A percentile compares a stretch with the other conserved stretches of the same genome.
Conservation (phyloP, 768 basidiomycete genomes). For the Clitopilus passeckerianus region DNA sequence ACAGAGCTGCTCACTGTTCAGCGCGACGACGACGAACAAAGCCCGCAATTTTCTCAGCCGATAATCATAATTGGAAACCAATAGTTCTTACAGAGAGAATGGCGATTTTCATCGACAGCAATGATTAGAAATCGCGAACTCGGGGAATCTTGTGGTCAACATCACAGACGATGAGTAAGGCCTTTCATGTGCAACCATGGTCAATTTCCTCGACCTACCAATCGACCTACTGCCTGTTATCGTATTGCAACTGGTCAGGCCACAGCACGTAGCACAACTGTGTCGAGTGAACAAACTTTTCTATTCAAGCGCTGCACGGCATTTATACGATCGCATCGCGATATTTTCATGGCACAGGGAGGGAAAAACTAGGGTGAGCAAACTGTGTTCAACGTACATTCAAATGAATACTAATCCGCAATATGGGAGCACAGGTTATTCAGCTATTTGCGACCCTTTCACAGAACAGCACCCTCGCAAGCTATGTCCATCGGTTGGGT, state of each 20-base stretch:
- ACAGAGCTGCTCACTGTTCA: not conserved
- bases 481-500: constrained; percentile 57
- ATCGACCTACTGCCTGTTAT: constrained; percentile 59
- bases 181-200: constrained; percentile 21
- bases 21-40: not conserved
- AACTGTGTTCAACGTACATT: not conserved
- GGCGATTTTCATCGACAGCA: no score
- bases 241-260: constrained; percentile 41
- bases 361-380: constrained; percentile 51
- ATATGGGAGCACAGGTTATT: constrained; percentile 38
- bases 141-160: not conserved
- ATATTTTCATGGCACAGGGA: constrained; percentile 73
- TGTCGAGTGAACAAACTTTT: constrained; percentile 61
- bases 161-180: not conserved
- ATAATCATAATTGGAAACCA: no score
- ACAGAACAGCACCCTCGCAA: constrained; percentile 48
- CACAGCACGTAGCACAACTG: constrained; percentile 37
- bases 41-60: not conserved
- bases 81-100: no score
- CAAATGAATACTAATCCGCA: not conserved
- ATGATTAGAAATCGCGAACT: not conserved
- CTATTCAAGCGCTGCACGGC: constrained; percentile 39
- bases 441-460: constrained; percentile 61
- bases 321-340: constrained; percentile 53
- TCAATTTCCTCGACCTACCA: constrained; percentile 52